Evolutionary conservation across 202 grass and related monocot genomes (phyloP).

Genomic region (Saccharum hybrid): DNA sequence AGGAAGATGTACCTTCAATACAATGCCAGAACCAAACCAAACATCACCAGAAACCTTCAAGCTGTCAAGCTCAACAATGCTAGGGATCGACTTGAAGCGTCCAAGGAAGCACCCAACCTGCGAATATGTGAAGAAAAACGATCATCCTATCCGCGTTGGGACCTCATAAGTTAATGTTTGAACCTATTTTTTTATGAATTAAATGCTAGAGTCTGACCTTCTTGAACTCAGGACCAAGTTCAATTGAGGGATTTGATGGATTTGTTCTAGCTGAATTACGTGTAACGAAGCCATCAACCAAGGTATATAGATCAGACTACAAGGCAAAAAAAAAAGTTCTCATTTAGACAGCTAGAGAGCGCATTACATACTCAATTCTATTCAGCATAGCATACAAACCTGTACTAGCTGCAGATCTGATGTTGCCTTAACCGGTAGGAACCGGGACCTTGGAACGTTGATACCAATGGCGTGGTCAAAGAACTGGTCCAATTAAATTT

Average conservation of each 20-base stretch:
- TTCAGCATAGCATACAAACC: constrained; percentile 49
- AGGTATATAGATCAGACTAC: constrained; percentile 94
- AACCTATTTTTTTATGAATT: background rate
- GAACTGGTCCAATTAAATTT: constrained; percentile 58
- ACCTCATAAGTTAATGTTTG: constrained; percentile 6
- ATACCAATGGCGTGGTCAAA: constrained; percentile 89
- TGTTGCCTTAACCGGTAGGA: constrained; percentile 91
- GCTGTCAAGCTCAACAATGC: constrained; percentile 89
- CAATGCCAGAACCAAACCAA: constrained; percentile 70
- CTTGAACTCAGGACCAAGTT: constrained; percentile 89
- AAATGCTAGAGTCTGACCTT: constrained; percentile 57
- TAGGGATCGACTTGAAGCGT: constrained; percentile 96
- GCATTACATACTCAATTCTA: constrained; percentile 18
- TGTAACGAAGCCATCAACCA: constrained; percentile 88
- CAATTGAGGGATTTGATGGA: constrained; percentile 80
- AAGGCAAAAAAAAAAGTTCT: background rate
- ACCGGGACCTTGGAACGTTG: constrained; percentile 88
- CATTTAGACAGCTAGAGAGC: constrained; percentile 20
- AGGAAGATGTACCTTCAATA: constrained; percentile 73
- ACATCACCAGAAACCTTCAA: constrained; percentile 95
- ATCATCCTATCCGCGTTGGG: constrained; percentile 19
- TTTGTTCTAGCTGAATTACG: constrained; percentile 78
- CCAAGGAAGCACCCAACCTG: constrained; percentile 81
- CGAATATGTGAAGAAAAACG: constrained; percentile 30
- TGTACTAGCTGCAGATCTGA: constrained; percentile 93